phyloP scores from a whole-genome alignment of 2,329 filamentous ascomycete genomes.

The Parafenestella ontariensis region DNA sequence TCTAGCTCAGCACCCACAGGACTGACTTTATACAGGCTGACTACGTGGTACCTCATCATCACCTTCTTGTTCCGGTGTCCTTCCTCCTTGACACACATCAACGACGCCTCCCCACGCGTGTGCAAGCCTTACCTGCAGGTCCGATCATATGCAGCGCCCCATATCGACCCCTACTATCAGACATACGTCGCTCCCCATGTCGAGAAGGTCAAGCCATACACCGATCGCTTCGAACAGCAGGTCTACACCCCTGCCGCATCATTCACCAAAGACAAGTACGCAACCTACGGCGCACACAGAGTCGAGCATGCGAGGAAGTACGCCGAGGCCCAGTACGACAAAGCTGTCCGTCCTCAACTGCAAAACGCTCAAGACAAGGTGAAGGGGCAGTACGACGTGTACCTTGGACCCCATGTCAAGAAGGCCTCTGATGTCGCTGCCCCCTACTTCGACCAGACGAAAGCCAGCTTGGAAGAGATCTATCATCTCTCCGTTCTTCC shows the following conservation, averaged over 20 bases:
- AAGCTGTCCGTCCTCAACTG: constrained; percentile 77
- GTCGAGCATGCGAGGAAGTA: constrained; percentile 72
- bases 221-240: constrained; percentile 61
- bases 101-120: constrained; percentile 73
- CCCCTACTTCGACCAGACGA: constrained; percentile 76
- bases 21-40: constrained; percentile 57
- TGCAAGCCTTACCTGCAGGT: constrained; percentile 81
- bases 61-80: constrained; percentile 86
- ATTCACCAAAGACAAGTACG: constrained; percentile 67
- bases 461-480: constrained; percentile 68
- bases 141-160: constrained; percentile 72
- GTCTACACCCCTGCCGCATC: constrained; percentile 73
- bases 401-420: constrained; percentile 76
- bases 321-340: constrained; percentile 76
- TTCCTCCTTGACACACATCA: constrained; percentile 69
- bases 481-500: constrained; percentile 79
- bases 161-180: constrained; percentile 85
- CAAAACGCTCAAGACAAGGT: constrained; percentile 67
- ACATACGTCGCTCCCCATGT: constrained; percentile 85
- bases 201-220: constrained; percentile 76
- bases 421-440: constrained; percentile 63
- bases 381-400: constrained; percentile 71
- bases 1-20: neutral
- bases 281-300: constrained; percentile 76
- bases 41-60: constrained; percentile 85